These are phyloP conservation scores for Phalaenopsis equestris DNA, from an alignment of 106 monocot genomes.

Conservation along the genomic window DNA sequence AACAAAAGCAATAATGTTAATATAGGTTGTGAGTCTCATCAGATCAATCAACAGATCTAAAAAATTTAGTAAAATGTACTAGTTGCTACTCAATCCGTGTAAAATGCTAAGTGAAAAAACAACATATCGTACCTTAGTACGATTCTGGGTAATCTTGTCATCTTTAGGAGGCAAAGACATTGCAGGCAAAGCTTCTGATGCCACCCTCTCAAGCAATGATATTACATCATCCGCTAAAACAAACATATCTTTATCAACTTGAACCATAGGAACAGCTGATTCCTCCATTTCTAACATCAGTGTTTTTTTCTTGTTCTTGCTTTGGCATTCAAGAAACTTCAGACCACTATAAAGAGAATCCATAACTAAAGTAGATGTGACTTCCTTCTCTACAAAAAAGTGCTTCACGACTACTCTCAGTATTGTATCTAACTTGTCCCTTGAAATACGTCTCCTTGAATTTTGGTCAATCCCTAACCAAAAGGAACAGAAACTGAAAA, in stretches of 20 bases:
- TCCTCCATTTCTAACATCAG: conserved; percentile 40
- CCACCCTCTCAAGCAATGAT: conserved; percentile 63
- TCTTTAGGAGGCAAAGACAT: conserved; percentile 67
- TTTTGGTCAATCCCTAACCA: conserved; percentile 67
- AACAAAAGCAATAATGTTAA: neutral
- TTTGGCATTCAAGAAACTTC: conserved; percentile 71
- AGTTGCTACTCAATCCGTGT: neutral
- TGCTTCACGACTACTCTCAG: conserved; percentile 79
- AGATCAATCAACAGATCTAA: neutral
- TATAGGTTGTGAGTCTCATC: neutral
- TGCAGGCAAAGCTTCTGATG: conserved; percentile 48
- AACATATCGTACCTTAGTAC: conserved; percentile 53
- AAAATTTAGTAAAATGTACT: neutral
- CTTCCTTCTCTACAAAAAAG: conserved; percentile 95
- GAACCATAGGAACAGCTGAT: conserved; percentile 48
- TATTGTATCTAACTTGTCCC: conserved; percentile 64
- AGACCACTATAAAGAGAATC: conserved; percentile 93
- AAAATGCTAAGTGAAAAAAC: neutral
- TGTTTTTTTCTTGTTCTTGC: conserved; percentile 46
- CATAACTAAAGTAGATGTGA: conserved; percentile 96
- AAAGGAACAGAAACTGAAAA: conserved; percentile 68
- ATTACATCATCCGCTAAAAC: conserved; percentile 80
- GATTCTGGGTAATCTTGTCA: conserved; percentile 70
- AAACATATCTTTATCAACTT: conserved; percentile 71
- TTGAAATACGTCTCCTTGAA: conserved; percentile 51